phyloP scores from a whole-genome alignment of 23 red algal genomes.

The Gracilaria gracilis region DNA sequence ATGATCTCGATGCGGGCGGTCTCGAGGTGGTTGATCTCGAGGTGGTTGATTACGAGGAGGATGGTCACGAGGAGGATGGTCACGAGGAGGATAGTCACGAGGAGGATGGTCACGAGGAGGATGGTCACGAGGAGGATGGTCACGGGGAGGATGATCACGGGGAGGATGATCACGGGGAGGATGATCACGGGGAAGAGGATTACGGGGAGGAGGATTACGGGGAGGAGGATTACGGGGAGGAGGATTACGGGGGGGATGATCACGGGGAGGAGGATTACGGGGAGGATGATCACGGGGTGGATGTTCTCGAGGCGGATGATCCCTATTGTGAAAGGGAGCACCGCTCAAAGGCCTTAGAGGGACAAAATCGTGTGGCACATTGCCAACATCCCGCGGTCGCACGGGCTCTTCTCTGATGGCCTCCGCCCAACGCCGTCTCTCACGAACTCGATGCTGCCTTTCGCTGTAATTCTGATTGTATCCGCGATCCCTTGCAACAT shows the following conservation, averaged over 20 bases:
- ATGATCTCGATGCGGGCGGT: neutral
- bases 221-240: neutral
- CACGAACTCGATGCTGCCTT: neutral
- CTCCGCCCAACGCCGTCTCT: neutral
- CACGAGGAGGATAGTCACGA: too few relatives aligned
- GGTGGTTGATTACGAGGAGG: too few relatives aligned
- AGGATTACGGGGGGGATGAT: neutral
- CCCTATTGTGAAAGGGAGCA: neutral
- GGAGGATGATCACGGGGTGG: neutral
- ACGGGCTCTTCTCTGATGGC: constrained; percentile 16
- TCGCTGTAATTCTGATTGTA: neutral
- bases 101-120: neutral
- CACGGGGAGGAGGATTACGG: neutral
- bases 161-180: neutral
- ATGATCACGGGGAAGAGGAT: neutral
- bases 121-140: neutral
- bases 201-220: neutral
- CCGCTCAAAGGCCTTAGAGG: neutral
- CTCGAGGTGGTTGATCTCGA: neutral
- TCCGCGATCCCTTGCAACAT: neutral
- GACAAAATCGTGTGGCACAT: neutral
- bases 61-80: too few relatives aligned
- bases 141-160: neutral
- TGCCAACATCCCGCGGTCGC: neutral
- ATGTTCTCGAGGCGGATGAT: neutral